A percentile compares a stretch with the other conserved stretches of the same genome.
Conservation (phyloP, 78 protist species). For the Polysphondylium violaceum region DNA sequence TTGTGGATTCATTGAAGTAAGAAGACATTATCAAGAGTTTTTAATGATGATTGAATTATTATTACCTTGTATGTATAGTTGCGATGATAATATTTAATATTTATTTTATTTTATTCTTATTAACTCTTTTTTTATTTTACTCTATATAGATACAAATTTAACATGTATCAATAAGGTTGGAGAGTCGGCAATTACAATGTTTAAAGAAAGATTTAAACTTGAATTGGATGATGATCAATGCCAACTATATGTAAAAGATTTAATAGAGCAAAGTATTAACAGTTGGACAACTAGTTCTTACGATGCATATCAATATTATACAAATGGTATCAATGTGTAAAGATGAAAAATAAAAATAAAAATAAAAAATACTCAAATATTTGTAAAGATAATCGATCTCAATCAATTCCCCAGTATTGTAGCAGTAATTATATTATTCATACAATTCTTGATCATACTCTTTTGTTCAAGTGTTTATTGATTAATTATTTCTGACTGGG, state of each 20-base stretch:
- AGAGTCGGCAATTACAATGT: background rate
- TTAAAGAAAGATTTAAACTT: conserved; percentile 23
- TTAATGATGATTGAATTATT: conserved; percentile 69
- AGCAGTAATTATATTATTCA: too few relatives aligned
- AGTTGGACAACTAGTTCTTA: conserved; percentile 70
- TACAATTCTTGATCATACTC: too few relatives aligned
- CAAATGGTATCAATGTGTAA: conserved; percentile 58
- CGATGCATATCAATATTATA: conserved; percentile 75
- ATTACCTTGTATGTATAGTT: conserved; percentile 25
- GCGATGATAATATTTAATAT: background rate
- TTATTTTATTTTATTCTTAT: background rate
- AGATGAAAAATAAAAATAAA: background rate
- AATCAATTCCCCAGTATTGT: too few relatives aligned
- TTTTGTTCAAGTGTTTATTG: too few relatives aligned
- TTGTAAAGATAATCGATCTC: too few relatives aligned
- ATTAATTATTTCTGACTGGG: too few relatives aligned
- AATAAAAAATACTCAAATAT: too few relatives aligned
- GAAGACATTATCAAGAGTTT: conserved; percentile 75
- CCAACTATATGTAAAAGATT: background rate
- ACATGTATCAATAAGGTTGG: conserved; percentile 25
- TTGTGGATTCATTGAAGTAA: conserved; percentile 83
- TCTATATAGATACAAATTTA: conserved; percentile 20
- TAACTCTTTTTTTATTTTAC: too few relatives aligned
- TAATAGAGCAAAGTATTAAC: conserved; percentile 21
- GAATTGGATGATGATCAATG: conserved; percentile 27